Conservation (phyloP, 1,284 basidiomycete genomes). For the Boletellus deceptivus region DNA sequence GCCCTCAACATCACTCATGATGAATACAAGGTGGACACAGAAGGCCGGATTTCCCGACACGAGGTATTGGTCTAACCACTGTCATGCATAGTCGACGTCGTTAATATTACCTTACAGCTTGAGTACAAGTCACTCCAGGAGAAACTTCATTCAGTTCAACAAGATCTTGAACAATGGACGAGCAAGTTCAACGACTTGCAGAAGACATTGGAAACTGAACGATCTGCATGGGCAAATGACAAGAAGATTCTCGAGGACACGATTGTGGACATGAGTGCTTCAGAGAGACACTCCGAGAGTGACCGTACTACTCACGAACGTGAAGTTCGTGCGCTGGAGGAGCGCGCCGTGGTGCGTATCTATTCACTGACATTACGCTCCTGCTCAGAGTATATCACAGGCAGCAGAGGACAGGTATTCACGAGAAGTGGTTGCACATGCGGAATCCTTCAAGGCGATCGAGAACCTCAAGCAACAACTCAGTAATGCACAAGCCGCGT, state of each 20-base stretch:
- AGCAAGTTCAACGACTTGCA: constrained; percentile 58
- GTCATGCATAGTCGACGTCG: constrained; percentile 3
- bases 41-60: constrained; percentile 60
- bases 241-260: constrained; percentile 78
- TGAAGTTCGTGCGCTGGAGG: constrained; percentile 63
- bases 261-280: constrained; percentile 70
- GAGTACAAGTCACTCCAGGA: constrained; percentile 66
- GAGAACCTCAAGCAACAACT: constrained; percentile 67
- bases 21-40: constrained; percentile 71
- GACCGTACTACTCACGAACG: constrained; percentile 63
- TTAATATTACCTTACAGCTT: constrained; percentile 44
- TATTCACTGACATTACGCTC: background rate
- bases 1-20: constrained; percentile 73
- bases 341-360: constrained; percentile 60
- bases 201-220: constrained; percentile 63
- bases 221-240: constrained; percentile 68
- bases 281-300: constrained; percentile 62
- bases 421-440: constrained; percentile 79
- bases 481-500: constrained; percentile 44
- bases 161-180: constrained; percentile 54
- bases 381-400: constrained; percentile 32
- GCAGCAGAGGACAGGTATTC: constrained; percentile 81
- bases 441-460: constrained; percentile 74
- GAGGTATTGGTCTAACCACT: constrained; percentile 47
- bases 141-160: constrained; percentile 53